Evolutionary conservation across 352 stramenopile species (phyloP).

Genomic region (Phytophthora citricola): DNA sequence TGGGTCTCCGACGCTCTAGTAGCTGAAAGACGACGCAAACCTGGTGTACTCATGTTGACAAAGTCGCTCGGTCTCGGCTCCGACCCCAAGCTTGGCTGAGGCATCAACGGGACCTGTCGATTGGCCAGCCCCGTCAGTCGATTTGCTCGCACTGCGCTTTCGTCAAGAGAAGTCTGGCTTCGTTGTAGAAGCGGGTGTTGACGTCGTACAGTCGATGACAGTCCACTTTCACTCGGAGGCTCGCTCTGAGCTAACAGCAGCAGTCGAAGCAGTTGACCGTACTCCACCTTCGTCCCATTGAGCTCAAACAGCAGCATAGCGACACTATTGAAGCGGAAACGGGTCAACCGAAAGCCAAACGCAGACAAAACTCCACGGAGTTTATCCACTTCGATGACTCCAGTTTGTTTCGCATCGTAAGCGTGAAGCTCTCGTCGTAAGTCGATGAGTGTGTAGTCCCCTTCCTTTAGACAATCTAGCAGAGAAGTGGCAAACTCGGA

Average conservation of each 20-base stretch:
- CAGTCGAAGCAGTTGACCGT: conserved; percentile 52
- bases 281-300: conserved; percentile 48
- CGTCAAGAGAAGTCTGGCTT: conserved; percentile 15
- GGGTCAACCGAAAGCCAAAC: conserved; percentile 58
- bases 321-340: conserved; percentile 71
- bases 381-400: conserved; percentile 51
- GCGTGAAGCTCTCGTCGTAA: conserved; percentile 38
- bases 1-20: conserved; percentile 14
- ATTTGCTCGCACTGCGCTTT: conserved; percentile 6
- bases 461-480: conserved; percentile 31
- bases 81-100: conserved; percentile 23
- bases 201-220: background rate
- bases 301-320: conserved; percentile 59
- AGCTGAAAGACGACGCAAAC: conserved; percentile 7
- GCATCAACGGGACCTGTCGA: conserved; percentile 31
- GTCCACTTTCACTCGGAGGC: background rate
- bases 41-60: conserved; percentile 18
- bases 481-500: conserved; percentile 54
- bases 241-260: conserved; percentile 38
- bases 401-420: conserved; percentile 37
- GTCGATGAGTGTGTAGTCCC: conserved; percentile 36
- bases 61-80: conserved; percentile 37
- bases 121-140: background rate
- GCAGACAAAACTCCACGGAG: conserved; percentile 43
- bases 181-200: conserved; percentile 36